Base-by-base conservation (phyloP, 1,284 basidiomycete genomes). In the Cryptococcus deneoformans region DNA sequence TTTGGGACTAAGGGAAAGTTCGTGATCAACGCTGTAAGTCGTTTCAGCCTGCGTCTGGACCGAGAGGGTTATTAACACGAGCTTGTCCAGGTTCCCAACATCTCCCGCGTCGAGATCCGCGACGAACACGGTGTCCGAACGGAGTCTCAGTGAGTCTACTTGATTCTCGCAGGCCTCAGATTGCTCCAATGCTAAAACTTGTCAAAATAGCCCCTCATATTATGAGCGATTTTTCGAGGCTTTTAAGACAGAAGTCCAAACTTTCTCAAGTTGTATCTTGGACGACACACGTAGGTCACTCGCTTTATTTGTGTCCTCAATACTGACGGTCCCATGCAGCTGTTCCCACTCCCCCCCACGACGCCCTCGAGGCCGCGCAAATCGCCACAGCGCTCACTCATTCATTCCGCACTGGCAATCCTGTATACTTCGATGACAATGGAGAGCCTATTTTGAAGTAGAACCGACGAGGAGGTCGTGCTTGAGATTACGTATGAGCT, bases 371-470 rank as follows among this genome's bases (percentile, higher is more conserved):
- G 56, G 68, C 66, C 0, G 62, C 63, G 1, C 51, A 63, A 51
- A 72, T 72, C 43, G 70, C 70, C 34, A 37, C 58, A 1, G 70
- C 64, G 6, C 59, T 69, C 9, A 64, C 65, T 3, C 50, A 59
- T 45, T 64, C 64, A n/a, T 63, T 66, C 58, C 45, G 62, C 10
- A 54, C 38, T 1, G 61, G 65, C 44, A 51, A 54, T 38, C 58
- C 63, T 2, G 64, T 72, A 3, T 45, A 57, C 36, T 72, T 72
- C 51, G 68, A 59, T 44, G 62, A 65, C 10, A 56, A 64, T 20
- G 65, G 65, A 8, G 58, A 65, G 48, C 67, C 70, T n/a, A 62
- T 66, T 59, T 37, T 64, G 24, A 36, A 16, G 12, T 54, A 44
- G 42, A 29, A 29, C 29, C 29, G 29, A 29, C 29, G 29, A 29